Conservation (phyloP, 1,139 yeast genomes). For the Waltiozyma sp. region DNA sequence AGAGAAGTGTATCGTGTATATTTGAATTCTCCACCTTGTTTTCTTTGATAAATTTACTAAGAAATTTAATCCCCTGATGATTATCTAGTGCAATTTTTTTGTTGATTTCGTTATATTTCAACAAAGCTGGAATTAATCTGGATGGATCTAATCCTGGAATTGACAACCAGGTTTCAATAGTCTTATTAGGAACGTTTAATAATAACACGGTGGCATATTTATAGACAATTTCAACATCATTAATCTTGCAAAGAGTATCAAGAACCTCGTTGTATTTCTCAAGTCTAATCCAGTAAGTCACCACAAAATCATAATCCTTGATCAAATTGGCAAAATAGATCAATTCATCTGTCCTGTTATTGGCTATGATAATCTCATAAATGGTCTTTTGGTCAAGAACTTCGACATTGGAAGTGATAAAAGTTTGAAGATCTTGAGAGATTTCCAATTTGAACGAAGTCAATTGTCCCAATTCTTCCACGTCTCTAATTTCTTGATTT, state of each 20-base stretch:
- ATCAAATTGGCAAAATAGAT: constrained; percentile 59
- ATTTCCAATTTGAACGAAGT: constrained; percentile 13
- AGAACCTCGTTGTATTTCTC: constrained; percentile 72
- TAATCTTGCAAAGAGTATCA: constrained; percentile 30
- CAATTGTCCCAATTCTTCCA: constrained; percentile 16
- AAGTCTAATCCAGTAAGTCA: constrained; percentile 55
- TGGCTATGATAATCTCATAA: constrained; percentile 59
- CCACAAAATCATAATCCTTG: constrained; percentile 57
- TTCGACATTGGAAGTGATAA: constrained; percentile 38
- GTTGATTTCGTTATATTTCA: constrained; percentile 42
- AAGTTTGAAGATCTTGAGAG: constrained; percentile 34
- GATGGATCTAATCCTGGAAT: constrained; percentile 20
- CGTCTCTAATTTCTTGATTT: constrained; percentile 17
- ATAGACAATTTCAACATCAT: constrained; percentile 42
- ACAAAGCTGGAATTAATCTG: constrained; percentile 62
- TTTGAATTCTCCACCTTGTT: constrained; percentile 32
- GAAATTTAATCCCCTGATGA: constrained; percentile 58
- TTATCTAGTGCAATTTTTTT: constrained; percentile 24
- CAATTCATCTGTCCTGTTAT: constrained; percentile 54
- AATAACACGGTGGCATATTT: constrained; percentile 58
- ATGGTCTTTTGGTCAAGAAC: constrained; percentile 53
- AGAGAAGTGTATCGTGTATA: constrained; percentile 64
- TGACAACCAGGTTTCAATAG: constrained; percentile 74
- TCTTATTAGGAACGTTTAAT: constrained; percentile 55
- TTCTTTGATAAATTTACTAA: constrained; percentile 50